Base-by-base conservation (phyloP, 164 flowering plant species). In the Warburgia ugandensis region DNA sequence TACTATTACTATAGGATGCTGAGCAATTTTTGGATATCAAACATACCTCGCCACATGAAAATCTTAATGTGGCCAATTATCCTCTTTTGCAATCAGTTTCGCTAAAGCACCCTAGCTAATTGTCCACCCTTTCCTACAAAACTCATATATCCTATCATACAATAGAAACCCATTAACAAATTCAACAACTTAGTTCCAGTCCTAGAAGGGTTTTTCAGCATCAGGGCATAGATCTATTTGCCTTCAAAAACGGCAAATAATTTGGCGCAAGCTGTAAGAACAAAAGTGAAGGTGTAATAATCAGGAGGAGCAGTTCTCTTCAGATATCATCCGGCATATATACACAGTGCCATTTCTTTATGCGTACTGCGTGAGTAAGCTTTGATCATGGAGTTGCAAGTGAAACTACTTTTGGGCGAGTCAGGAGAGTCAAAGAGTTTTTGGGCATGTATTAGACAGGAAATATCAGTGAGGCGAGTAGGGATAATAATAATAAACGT, bases 381-480 rank as follows among this genome's bases (percentile, higher is more conserved):
- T 40, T 40, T 56, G 52, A 63, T 56, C 62, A 62, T 50, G 42
- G 62, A 51, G 21, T 63, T 63, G 26, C 45, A 57, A 29, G 52
- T 20, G 23, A 63, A 63, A 0, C 54, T 16, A 52, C 47, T 56
- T 29, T 44, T 39, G 4, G 42, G 57, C 26, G 52, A 46, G 5
- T 41, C 53, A 6, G 38, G 21, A 2, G 10, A 16, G 3, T 63
- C 62, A n/a, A 63, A 63, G 27, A 56, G 57, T 23, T 45, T 63
- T 10, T 21, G 48, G 16, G 62, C 48, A 38, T 57, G 41, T 14
- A 26, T 25, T 12, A 62, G 42, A n/a, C 42, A 8, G 2, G 26
- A 23, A 11, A 32, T 37, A 25, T 62, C 47, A 10, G 22, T 7
- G 33, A 31, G 13, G 66, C 16, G 0, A n/a, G 66, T 31, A n/a